A percentile compares a stretch with the other conserved stretches of the same genome.
These are phyloP conservation scores for Wickerhamomyces xylosicus DNA, from an alignment of 805 yeast genomes.

Conservation along the genomic window DNA sequence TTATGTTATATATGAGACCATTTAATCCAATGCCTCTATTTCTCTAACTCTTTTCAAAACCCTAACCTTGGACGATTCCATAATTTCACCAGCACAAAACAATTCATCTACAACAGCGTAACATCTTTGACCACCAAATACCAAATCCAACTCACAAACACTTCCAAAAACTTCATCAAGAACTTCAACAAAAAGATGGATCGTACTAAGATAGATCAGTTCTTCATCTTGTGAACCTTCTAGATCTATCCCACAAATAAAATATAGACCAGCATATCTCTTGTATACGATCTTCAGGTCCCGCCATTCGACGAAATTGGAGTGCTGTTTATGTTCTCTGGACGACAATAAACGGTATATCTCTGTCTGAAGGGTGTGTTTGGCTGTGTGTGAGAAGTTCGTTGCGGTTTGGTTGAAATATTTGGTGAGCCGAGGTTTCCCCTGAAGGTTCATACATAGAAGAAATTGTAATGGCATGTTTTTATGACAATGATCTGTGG, in stretches of 20 bases:
- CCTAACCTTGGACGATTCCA: constrained; percentile 67
- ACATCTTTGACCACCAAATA: constrained; percentile 82
- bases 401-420: constrained; percentile 50
- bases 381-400: constrained; percentile 29
- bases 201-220: constrained; percentile 68
- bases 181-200: constrained; percentile 83
- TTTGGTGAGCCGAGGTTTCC: constrained; percentile 78
- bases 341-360: constrained; percentile 73
- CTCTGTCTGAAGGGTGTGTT: constrained; percentile 40
- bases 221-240: constrained; percentile 51
- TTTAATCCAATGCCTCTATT: constrained; percentile 46
- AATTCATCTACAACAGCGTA: constrained; percentile 80
- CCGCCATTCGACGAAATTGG: constrained; percentile 69
- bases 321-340: constrained; percentile 75
- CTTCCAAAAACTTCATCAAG: constrained; percentile 78
- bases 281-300: constrained; percentile 68
- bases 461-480: constrained; percentile 79
- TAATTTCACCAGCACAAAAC: constrained; percentile 83
- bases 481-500: too few species aligned
- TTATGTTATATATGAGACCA: too few species aligned
- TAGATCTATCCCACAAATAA: constrained; percentile 74
- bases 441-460: constrained; percentile 82
- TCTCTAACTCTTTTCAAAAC: constrained; percentile 55
- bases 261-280: constrained; percentile 86
- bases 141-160: constrained; percentile 84